Evolutionary conservation across 1,139 yeast species (phyloP).

Genomic region (Nakaseomyces sp.): DNA sequence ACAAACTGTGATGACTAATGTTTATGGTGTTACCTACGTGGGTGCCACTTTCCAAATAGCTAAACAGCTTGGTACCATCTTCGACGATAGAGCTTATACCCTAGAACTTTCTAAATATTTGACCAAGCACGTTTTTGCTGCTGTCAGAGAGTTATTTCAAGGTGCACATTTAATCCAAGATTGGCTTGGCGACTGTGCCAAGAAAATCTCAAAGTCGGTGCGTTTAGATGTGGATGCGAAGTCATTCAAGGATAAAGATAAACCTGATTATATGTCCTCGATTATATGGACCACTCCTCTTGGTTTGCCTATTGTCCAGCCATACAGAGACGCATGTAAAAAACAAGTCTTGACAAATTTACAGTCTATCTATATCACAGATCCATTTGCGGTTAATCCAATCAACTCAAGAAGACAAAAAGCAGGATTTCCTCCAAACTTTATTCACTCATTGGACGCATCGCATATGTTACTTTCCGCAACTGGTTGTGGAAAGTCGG

Average conservation of each 20-base stretch:
- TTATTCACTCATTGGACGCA: slow-evolving; percentile 91
- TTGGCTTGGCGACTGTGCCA: slow-evolving; percentile 88
- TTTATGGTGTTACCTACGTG: slow-evolving; percentile 90
- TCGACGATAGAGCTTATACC: slow-evolving; percentile 34
- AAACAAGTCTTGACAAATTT: slow-evolving; percentile 65
- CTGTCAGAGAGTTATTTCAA: slow-evolving; percentile 76
- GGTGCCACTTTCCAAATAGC: slow-evolving; percentile 89
- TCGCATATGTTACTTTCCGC: slow-evolving; percentile 95
- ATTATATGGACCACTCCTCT: slow-evolving; percentile 97
- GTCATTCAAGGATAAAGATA: slow-evolving; percentile 32
- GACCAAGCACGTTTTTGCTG: slow-evolving; percentile 69
- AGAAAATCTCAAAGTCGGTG: slow-evolving; percentile 68
- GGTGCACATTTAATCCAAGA: slow-evolving; percentile 95
- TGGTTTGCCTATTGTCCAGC: slow-evolving; percentile 92
- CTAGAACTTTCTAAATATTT: slow-evolving; percentile 51
- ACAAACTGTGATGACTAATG: slow-evolving; percentile 98
- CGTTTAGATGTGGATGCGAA: slow-evolving; percentile 47
- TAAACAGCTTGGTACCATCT: slow-evolving; percentile 47
- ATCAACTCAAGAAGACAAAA: slow-evolving; percentile 86
- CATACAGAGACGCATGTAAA: slow-evolving; percentile 64
- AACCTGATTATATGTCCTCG: slow-evolving; percentile 65
- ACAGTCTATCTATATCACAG: slow-evolving; percentile 73
- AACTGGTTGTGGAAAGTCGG: slow-evolving; percentile 56
- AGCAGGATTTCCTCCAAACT: slow-evolving; percentile 94
- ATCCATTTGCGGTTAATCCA: slow-evolving; percentile 73